These are phyloP conservation scores for Epichloe brachyelytri DNA, from an alignment of 2,329 filamentous ascomycete genomes.

Conservation along the genomic window DNA sequence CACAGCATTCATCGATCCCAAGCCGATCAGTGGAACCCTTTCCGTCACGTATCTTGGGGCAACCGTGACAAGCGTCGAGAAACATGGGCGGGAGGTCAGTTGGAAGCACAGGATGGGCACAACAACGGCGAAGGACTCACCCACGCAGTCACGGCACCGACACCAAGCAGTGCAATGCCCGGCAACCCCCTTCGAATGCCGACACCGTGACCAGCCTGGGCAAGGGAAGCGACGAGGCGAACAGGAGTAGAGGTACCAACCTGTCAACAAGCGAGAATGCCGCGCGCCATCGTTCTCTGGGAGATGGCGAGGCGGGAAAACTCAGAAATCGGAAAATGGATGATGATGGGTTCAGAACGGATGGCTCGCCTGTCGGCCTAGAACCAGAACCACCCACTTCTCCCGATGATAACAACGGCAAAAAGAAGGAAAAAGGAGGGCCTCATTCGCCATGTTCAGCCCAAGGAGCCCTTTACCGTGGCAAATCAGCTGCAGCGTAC, in stretches of 20 bases:
- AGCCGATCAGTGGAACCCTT: slow-evolving; percentile 30
- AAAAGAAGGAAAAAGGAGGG: slow-evolving; percentile 22
- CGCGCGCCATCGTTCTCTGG: slow-evolving; percentile 10
- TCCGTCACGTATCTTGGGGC: slow-evolving; percentile 28
- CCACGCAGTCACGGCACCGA: slow-evolving; percentile 23
- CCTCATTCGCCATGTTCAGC: slow-evolving; percentile 33
- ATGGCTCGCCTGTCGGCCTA: neutral
- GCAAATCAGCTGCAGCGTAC: slow-evolving; percentile 60
- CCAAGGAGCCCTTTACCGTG: slow-evolving; percentile 43
- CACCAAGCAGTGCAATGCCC: slow-evolving; percentile 8
- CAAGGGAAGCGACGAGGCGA: slow-evolving; percentile 11
- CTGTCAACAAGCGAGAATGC: slow-evolving; percentile 10
- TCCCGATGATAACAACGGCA: slow-evolving; percentile 12
- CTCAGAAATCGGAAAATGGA: slow-evolving; percentile 22
- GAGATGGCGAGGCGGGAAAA: slow-evolving; percentile 11
- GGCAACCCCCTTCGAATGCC: slow-evolving; percentile 13
- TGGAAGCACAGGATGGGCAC: slow-evolving; percentile 18
- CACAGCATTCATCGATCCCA: slow-evolving; percentile 28
- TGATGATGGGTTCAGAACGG: slow-evolving; percentile 9
- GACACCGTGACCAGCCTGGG: slow-evolving; percentile 13
- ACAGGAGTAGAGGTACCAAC: slow-evolving; percentile 8
- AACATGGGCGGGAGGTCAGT: slow-evolving; percentile 22
- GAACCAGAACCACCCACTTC: slow-evolving; percentile 8
- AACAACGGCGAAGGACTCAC: slow-evolving; percentile 20
- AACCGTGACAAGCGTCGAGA: slow-evolving; percentile 16